Conservation (phyloP, 2,329 filamentous ascomycete genomes). For the Trichoderma koningiopsis region DNA sequence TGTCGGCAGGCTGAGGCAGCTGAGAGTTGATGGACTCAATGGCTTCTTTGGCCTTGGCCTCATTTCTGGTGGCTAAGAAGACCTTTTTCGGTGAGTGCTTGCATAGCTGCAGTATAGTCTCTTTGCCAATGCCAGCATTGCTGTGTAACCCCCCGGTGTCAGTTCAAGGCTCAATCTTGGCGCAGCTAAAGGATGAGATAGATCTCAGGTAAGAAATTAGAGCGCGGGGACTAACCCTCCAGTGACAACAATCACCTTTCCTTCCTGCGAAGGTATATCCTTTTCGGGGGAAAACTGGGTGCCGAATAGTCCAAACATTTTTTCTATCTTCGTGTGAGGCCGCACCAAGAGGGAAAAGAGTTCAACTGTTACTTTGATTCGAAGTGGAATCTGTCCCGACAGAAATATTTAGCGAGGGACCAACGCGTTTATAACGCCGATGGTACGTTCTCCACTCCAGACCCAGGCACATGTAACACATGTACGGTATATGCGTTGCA, state of each 20-base stretch:
- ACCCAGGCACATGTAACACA: neutral
- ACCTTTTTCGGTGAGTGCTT: slow-evolving; percentile 53
- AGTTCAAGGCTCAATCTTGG: neutral
- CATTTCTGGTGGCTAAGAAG: slow-evolving; percentile 55
- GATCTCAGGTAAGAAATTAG: neutral
- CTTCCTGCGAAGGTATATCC: slow-evolving; percentile 48
- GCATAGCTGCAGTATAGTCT: slow-evolving; percentile 34
- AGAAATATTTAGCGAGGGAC: neutral
- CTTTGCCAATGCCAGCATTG: slow-evolving; percentile 37
- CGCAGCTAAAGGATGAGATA: neutral
- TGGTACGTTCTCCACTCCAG: neutral
- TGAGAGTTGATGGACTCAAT: slow-evolving; percentile 37
- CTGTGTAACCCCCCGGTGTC: slow-evolving; percentile 34
- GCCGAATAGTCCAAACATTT: neutral
- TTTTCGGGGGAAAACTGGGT: slow-evolving; percentile 37
- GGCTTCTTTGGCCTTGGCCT: slow-evolving; percentile 48
- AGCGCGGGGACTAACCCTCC: slow-evolving; percentile 43
- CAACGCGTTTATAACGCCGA: neutral
- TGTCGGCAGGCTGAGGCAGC: slow-evolving; percentile 41
- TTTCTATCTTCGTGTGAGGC: neutral
- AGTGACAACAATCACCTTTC: slow-evolving; percentile 54
- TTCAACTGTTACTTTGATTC: neutral
- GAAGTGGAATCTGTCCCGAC: neutral
- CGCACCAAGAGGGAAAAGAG: neutral
- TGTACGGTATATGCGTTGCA: neutral